These are phyloP conservation scores for Schwanniomyces yamadae DNA, from an alignment of 805 yeast species.

Conservation along the genomic window DNA sequence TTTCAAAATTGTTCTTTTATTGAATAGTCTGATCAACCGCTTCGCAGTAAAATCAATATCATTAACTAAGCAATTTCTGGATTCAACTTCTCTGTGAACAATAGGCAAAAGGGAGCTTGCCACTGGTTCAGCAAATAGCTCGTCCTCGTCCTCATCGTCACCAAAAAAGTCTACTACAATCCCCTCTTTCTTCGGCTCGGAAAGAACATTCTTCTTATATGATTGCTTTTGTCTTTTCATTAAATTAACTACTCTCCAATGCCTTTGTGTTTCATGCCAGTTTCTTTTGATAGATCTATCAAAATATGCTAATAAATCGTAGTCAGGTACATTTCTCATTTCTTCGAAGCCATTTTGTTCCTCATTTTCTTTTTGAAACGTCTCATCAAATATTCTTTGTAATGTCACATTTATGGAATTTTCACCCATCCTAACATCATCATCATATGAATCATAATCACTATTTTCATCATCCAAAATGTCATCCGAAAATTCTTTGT, in stretches of 20 bases:
- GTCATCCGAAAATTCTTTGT: conserved; percentile 2
- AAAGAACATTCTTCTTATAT: conserved; percentile 10
- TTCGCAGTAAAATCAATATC: conserved; percentile 72
- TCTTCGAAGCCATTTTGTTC: neutral
- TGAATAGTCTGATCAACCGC: conserved; percentile 61
- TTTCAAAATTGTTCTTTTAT: conserved; percentile 49
- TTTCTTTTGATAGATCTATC: conserved; percentile 65
- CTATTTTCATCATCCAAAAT: conserved; percentile 14
- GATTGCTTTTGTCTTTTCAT: conserved; percentile 39
- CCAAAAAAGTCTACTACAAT: conserved; percentile 29
- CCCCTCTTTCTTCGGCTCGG: conserved; percentile 15
- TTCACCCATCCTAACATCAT: conserved; percentile 4
- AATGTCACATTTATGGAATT: conserved; percentile 4
- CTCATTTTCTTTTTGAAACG: conserved; percentile 2
- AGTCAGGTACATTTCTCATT: conserved; percentile 30
- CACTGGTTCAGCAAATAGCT: conserved; percentile 22
- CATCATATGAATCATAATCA: conserved; percentile 15
- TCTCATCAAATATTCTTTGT: conserved; percentile 8
- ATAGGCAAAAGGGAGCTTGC: conserved; percentile 21
- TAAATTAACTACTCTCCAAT: conserved; percentile 76
- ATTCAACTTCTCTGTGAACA: conserved; percentile 9
- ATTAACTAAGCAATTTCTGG: conserved; percentile 57
- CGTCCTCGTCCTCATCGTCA: conserved; percentile 34
- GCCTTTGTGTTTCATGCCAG: conserved; percentile 82
- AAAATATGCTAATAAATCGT: conserved; percentile 73